Evolutionary conservation across 805 yeast genomes (phyloP), one percentile per base, ranked within the genome.

Genomic region (Teunomyces funiuensis): DNA sequence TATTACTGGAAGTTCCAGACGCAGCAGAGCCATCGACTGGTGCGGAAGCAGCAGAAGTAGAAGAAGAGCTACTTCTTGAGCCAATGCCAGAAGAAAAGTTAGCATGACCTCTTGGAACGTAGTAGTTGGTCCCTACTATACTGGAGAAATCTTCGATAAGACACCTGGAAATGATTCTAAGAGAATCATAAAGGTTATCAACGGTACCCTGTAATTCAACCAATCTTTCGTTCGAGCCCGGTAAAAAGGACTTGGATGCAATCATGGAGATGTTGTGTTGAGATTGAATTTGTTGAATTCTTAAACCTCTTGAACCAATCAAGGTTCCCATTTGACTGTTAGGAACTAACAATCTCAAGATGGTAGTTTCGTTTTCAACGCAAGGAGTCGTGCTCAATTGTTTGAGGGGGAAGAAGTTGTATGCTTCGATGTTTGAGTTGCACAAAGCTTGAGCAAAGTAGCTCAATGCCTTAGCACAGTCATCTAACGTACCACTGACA

Each of bases 301-400:
- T 76, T 9, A 73, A 67, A 40, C 97, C 97, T 46, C 79, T 85
- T 43, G 85, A 80, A 39, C 97, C 97, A 57, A 89, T 88, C 34
- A 89, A 76, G 6, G 95, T 82, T 28, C 96, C 96, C 80, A 88
- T 82, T 60, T 88, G 96, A 39, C 82, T 74, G 62, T 88, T 88
- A 29, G 96, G 88, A 44, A 88, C 74, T 47, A 89, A 69, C 34
- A 89, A 69, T 56, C 96, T 76, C 53, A 88, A 61, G 26, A 79
- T 71, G 5, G 74, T 66, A 26, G 78, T 73, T 37, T 76, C 71
- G 19, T 79, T 80, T 31, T 74, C 74, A 22, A 75, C 66, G 18
- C 73, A 60, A 5, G 80, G 76, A 38, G 78, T 66, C 40, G 75
- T 71, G 56, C 78, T 69, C 55, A 81, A 68, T 54, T 81, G 76